A percentile compares a stretch with the other conserved stretches of the same genome.
phyloP scores from a whole-genome alignment of 139 green algal species.

The Chloropicon primus region DNA sequence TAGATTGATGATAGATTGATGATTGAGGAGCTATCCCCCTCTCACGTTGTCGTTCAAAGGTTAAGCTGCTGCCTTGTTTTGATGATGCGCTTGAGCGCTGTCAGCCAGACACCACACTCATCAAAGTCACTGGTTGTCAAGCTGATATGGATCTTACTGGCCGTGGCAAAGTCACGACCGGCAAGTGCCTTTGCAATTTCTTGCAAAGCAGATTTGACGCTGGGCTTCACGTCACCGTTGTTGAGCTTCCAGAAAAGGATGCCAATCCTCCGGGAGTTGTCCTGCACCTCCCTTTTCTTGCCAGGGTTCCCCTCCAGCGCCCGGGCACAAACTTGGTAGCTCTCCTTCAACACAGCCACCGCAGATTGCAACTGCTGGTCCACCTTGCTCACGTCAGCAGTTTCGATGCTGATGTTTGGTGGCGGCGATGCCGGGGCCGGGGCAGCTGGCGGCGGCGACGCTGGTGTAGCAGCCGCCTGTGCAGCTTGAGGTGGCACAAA shows the following conservation, averaged over 20 bases:
- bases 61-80: conserved; percentile 39
- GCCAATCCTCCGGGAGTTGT: conserved; percentile 77
- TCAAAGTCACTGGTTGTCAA: conserved; percentile 91
- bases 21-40: too few species aligned
- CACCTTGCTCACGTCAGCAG: conserved; percentile 9
- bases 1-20: too few species aligned
- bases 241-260: conserved; percentile 83
- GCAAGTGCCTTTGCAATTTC: conserved; percentile 67
- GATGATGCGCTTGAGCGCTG: conserved; percentile 84
- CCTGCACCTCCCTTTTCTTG: conserved; percentile 89
- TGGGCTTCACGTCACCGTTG: conserved; percentile 43
- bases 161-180: conserved; percentile 53
- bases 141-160: conserved; percentile 47
- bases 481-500: neutral
- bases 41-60: too few species aligned
- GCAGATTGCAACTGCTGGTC: conserved; percentile 42
- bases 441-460: neutral
- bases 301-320: conserved; percentile 14
- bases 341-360: conserved; percentile 40
- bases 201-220: conserved; percentile 58
- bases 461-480: neutral
- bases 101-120: conserved; percentile 80
- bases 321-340: conserved; percentile 41
- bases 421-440: neutral
- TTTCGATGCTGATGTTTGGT: conserved; percentile 1